These are phyloP conservation scores for Byssoonygena ceratinophila DNA, from an alignment of 2,329 filamentous ascomycete species.

Conservation along the genomic window DNA sequence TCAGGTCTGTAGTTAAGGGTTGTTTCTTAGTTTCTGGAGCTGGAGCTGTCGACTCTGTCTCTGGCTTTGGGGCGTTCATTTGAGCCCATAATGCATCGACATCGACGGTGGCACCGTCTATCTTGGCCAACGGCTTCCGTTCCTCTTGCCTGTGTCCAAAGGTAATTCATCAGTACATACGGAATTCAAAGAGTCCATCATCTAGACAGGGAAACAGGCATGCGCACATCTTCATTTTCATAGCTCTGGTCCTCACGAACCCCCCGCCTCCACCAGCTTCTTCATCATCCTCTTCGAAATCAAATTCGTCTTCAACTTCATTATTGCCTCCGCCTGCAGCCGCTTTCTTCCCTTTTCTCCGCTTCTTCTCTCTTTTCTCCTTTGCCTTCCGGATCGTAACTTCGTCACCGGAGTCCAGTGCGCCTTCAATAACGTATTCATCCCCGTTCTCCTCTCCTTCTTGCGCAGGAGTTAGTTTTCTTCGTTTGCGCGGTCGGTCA, in stretches of 20 bases:
- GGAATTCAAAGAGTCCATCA: neutral
- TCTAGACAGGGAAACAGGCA: neutral
- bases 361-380: constrained; percentile 32
- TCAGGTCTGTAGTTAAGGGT: neutral
- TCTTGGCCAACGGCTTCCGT: constrained; percentile 38
- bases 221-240: constrained; percentile 40
- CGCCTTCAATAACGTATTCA: constrained; percentile 23
- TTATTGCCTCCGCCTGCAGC: constrained; percentile 29
- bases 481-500: constrained; percentile 29
- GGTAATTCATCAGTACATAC: constrained; percentile 3
- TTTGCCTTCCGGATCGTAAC: constrained; percentile 43
- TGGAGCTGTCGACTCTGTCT: constrained; percentile 12
- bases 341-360: constrained; percentile 22
- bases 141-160: constrained; percentile 34
- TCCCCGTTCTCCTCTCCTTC: constrained; percentile 16
- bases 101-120: constrained; percentile 43
- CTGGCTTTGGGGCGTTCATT: constrained; percentile 35
- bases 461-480: constrained; percentile 26
- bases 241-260: constrained; percentile 45
- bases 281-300: constrained; percentile 23
- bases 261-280: constrained; percentile 41
- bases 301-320: constrained; percentile 23
- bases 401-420: constrained; percentile 48
- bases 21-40: constrained; percentile 15
- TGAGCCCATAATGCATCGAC: constrained; percentile 46